Conservation (phyloP, 2,329 filamentous ascomycete species). For the Colletotrichum kahawae region DNA sequence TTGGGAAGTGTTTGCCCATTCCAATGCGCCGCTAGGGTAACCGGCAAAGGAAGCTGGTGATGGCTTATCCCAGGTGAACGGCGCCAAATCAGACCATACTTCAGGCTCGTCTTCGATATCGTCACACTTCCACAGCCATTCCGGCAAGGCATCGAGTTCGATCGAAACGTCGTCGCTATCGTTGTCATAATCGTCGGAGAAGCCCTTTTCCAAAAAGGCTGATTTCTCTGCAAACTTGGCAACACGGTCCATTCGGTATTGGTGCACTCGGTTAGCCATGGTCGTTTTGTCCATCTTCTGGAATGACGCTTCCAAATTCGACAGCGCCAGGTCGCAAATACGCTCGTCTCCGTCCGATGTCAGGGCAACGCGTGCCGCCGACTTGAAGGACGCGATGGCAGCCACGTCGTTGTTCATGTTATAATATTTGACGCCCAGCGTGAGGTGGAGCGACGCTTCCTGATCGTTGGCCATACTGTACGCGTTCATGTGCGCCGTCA, state of each 20-base stretch:
- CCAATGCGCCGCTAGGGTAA: neutral
- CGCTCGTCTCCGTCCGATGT: conserved; percentile 34
- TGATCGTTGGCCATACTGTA: conserved; percentile 35
- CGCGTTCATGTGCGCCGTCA: conserved; percentile 30
- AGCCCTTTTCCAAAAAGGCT: conserved; percentile 5
- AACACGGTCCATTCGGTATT: conserved; percentile 32
- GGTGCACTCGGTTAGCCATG: conserved; percentile 30
- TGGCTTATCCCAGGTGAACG: conserved; percentile 2
- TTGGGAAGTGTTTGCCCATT: conserved; percentile 12
- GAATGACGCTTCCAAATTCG: conserved; percentile 35
- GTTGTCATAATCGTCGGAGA: conserved; percentile 1
- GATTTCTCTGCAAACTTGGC: conserved; percentile 33
- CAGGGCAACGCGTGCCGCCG: conserved; percentile 32
- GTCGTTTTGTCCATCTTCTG: conserved; percentile 23
- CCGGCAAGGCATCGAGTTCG: conserved; percentile 4
- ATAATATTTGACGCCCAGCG: conserved; percentile 36
- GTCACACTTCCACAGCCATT: conserved; percentile 21
- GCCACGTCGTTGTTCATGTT: conserved; percentile 29
- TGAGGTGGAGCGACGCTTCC: conserved; percentile 33
- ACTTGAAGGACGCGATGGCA: conserved; percentile 33
- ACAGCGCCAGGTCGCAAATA: conserved; percentile 34
- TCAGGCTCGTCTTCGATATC: neutral
- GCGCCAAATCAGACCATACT: conserved; percentile 4
- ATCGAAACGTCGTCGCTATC: neutral
- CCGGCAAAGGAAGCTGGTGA: neutral